These are phyloP conservation scores for Coemansia sp. DNA, from an alignment of 192 early-diverging fungal genomes.

Conservation along the genomic window DNA sequence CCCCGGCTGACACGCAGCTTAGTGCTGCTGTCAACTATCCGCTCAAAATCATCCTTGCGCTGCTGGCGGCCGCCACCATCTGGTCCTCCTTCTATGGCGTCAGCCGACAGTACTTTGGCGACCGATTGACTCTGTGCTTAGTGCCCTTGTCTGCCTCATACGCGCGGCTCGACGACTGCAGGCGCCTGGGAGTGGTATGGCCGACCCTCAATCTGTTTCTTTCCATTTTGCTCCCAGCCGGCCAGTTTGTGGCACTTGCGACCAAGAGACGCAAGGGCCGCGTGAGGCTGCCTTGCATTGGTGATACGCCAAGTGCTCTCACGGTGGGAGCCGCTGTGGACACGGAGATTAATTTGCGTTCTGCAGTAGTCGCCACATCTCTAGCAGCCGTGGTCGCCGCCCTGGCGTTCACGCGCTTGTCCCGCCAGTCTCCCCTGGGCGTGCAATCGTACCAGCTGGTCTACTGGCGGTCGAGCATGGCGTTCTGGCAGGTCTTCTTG, in stretches of 20 bases:
- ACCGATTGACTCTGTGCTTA: background rate
- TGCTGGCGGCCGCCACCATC: background rate
- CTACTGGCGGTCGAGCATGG: slow-evolving; percentile 1
- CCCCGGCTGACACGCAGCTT: background rate
- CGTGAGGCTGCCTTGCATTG: background rate
- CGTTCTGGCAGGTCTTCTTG: background rate
- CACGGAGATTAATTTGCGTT: background rate
- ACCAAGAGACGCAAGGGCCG: background rate
- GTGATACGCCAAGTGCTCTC: background rate
- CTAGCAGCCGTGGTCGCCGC: background rate
- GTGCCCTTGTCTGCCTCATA: background rate
- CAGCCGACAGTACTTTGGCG: background rate
- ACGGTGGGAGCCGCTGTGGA: background rate
- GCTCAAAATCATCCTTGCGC: background rate
- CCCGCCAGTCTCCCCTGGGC: background rate
- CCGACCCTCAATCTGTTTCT: background rate
- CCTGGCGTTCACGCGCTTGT: background rate
- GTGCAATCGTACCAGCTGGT: background rate
- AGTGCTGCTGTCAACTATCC: background rate
- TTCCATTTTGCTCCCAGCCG: background rate
- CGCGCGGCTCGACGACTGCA: background rate
- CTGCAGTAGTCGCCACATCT: background rate
- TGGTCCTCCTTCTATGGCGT: background rate
- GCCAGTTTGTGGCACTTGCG: background rate
- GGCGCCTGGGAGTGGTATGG: background rate